Base-by-base conservation (phyloP, 345 rosid species). In the Corchorus olitorius region DNA sequence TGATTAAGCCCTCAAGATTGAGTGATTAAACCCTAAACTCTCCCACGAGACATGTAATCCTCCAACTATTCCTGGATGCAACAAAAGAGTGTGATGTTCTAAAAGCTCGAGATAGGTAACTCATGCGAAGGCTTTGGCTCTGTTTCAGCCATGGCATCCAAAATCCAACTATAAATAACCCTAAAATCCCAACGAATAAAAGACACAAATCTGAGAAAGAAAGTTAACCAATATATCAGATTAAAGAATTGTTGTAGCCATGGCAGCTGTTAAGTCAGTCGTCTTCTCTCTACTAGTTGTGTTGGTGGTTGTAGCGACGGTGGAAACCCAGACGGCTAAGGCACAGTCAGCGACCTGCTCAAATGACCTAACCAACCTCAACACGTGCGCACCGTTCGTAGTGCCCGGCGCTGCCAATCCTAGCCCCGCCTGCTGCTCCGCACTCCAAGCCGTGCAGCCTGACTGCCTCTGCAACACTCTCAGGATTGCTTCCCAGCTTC, bases 401-500 rank as follows among this genome's bases (percentile, higher is more conserved):
- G 71, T 93, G 74, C 96, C 94, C 0, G 94, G 98, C 39, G 83
- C 87, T 6, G 65, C 81, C 1, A 70, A 11, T 78, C 98, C 99
- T 0, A 83, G 72, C 49, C 2, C 89, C 0, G 88, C 78, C 6
- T 90, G 97, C 55, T 90, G 98, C 67, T 72, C 22, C 11, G 95
- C 97, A 0, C 93, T 93, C 37, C 90, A 80, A 46, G 74, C 91
- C 0, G 85, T 94, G 17, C 84, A 87, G 5, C 83, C 71, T 15
- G 93, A 90, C 75, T 94, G 98, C 78, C 80, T 94, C 74, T 93
- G 99, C 88, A 91, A 65, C 94, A 91, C 99, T 49, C 73, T 94
- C 54, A 88, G 90, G 64, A 85, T 94, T 52, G 92, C 93, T 0
- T 79, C 93, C 52, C 88, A 87, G 56, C 95, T 94, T 72, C 98